A percentile compares a stretch with the other conserved stretches of the same genome.
Conservation (phyloP, 371 early-diverging fungal species). For the Paramicrosporidium saccamoebae region DNA sequence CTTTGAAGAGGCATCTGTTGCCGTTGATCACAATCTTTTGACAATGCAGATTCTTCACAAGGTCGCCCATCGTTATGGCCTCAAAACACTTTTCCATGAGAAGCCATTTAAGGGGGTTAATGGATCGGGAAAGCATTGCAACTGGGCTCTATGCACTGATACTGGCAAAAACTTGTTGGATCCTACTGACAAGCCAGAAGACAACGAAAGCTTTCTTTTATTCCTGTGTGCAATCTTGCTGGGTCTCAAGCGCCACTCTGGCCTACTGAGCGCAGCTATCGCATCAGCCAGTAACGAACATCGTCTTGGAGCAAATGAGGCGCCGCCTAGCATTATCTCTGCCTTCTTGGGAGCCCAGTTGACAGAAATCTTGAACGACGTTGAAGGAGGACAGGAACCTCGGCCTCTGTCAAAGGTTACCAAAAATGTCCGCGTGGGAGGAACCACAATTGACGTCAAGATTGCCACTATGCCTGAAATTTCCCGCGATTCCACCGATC, state of each 20-base stretch:
- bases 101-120: conserved; percentile 95
- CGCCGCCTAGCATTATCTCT: conserved; percentile 85
- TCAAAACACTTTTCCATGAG: conserved; percentile 88
- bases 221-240: conserved; percentile 61
- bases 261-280: conserved; percentile 53
- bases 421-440: conserved; percentile 69
- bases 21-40: conserved; percentile 93
- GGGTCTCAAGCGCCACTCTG: conserved; percentile 61
- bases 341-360: conserved; percentile 82
- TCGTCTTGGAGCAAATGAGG: conserved; percentile 89
- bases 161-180: conserved; percentile 76
- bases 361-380: conserved; percentile 55
- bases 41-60: conserved; percentile 85
- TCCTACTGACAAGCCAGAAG: conserved; percentile 64
- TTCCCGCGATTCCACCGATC: conserved; percentile 79
- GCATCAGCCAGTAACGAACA: conserved; percentile 80
- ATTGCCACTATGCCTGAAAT: conserved; percentile 63
- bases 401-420: too few relatives aligned
- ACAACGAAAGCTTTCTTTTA: conserved; percentile 77
- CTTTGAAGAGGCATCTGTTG: conserved; percentile 73
- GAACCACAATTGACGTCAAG: conserved; percentile 75
- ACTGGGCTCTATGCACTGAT: conserved; percentile 88
- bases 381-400: conserved; percentile 53
- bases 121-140: conserved; percentile 94
- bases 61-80: conserved; percentile 79